Evolutionary conservation across 2,329 filamentous ascomycete species (phyloP), one percentile per base, ranked within the genome.

Genomic region (Clonostachys rhizophaga): DNA sequence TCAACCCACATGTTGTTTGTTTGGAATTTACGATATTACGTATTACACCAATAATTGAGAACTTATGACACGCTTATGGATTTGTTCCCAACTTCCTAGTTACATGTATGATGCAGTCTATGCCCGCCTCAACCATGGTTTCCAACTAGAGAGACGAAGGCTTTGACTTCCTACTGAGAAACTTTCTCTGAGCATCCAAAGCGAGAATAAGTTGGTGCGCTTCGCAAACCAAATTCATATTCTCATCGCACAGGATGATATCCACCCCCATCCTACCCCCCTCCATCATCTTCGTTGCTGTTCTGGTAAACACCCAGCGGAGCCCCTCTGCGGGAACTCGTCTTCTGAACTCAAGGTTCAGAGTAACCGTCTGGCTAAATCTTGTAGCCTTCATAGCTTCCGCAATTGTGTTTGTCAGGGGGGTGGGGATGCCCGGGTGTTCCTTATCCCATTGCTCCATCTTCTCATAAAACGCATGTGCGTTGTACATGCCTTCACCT

Each of bases 311-410:
- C 0, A 55, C 34, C 36, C 49, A 61, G 14, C 50, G 52, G 9
- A 57, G n/a, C 1, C 54, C 55, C 8, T 55, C 51, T 1, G 48
- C 44, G 0, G 59, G 57, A 1, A 62, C 18, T 16, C 51, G 47
- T 13, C 51, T 18, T 44, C 57, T 63, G 45, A 58, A 63, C 44
- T 59, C 55, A 8, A 64, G 52, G 37, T 61, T 57, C 13, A 63
- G 18, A 1, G 52, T 53, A 47, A 40, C 16, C 14, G 43, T 45
- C 16, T 16, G 16, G 11, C 24, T 48, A 24, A 45, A 35, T 8
- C 5, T 47, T 2, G 46, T 10, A 3, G 51, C 43, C 30, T 53
- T n/a, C 45, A 52, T 34, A 1, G 50, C 55, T n/a, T 61, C 51
- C 5, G 46, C 44, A 9, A 55, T 11, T 4, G 50, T 47, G 35